These are phyloP conservation scores for Aspergillus biplanus DNA, from an alignment of 495 filamentous ascomycete genomes.

Conservation along the genomic window DNA sequence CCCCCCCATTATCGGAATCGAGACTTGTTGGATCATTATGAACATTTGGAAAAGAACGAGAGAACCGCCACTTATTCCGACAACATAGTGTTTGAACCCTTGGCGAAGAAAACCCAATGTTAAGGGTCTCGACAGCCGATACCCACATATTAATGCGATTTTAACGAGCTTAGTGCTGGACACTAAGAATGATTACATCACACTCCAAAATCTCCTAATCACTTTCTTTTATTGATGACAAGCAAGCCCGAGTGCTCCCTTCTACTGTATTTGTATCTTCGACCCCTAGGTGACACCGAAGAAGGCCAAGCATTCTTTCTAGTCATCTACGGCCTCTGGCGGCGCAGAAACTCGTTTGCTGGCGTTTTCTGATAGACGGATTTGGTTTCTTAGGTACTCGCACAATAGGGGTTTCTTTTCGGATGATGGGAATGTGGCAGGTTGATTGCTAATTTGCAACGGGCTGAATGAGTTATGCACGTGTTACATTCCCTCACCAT, in stretches of 20 bases:
- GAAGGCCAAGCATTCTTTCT: not conserved
- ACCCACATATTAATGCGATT: not conserved
- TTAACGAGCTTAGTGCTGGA: conserved; percentile 23
- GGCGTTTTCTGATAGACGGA: conserved; percentile 25
- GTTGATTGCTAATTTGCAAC: not conserved
- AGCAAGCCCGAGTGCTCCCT: conserved; percentile 3
- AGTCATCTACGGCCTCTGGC: not conserved
- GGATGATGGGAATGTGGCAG: not conserved
- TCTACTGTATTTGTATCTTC: conserved; percentile 11
- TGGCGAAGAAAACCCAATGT: not conserved
- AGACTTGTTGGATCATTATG: no score
- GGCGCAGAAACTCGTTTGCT: conserved; percentile 7
- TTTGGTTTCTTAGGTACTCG: conserved; percentile 3
- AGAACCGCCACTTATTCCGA: not conserved
- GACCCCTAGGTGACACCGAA: not conserved
- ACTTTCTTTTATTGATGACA: not conserved
- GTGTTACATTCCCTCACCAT: conserved; percentile 3
- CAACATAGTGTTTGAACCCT: not conserved
- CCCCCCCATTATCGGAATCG: no score
- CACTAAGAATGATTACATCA: conserved; percentile 18
- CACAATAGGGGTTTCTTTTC: conserved; percentile 1
- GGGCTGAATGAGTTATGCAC: conserved; percentile 14
- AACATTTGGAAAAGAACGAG: not conserved
- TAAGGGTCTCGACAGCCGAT: not conserved
- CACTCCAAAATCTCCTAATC: conserved; percentile 22